Percentiles rank a stretch among this genome's conserved stretches.
Evolutionary conservation across 768 basidiomycete species (phyloP).

Genomic region (Podaxis rugospora): DNA sequence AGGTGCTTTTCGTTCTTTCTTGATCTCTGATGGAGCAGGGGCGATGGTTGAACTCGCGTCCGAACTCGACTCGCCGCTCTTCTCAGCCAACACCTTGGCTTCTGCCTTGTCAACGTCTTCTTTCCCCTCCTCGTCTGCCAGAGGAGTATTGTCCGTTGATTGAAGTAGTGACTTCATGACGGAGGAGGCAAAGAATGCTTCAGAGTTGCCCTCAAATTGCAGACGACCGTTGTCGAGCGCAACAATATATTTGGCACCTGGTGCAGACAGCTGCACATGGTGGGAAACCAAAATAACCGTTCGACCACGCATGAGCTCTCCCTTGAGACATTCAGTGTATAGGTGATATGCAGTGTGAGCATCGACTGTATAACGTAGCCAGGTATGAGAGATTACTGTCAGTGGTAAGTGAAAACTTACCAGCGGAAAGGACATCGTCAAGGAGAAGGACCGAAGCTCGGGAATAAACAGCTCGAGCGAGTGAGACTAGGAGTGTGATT

Average conservation of each 20-base stretch:
- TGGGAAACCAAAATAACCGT: conserved; percentile 94
- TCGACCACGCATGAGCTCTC: conserved; percentile 73
- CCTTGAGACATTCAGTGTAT: conserved; percentile 77
- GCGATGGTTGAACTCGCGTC: conserved; percentile 36
- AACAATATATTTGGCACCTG: conserved; percentile 78
- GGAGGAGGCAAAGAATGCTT: conserved; percentile 62
- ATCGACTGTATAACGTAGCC: conserved; percentile 50
- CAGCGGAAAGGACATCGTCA: conserved; percentile 73
- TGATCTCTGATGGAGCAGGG: conserved; percentile 25
- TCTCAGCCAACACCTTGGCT: conserved; percentile 32
- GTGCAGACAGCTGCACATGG: conserved; percentile 83
- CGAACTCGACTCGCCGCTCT: conserved; percentile 39
- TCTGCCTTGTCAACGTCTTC: conserved; percentile 39
- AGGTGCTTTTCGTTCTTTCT: conserved; percentile 39
- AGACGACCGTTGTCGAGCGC: conserved; percentile 81
- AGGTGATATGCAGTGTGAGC: conserved; percentile 92
- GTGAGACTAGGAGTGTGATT: conserved; percentile 23
- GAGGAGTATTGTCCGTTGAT: conserved; percentile 31
- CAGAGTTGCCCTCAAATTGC: conserved; percentile 62
- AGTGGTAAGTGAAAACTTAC: conserved; percentile 21
- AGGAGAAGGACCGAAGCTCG: conserved; percentile 77
- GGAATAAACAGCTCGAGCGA: conserved; percentile 83
- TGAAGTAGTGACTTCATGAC: conserved; percentile 66
- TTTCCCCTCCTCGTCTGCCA: conserved; percentile 52
- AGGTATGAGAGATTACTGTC: background rate